A percentile compares a stretch with the other conserved stretches of the same genome.
Conservation (phyloP, 2,329 filamentous ascomycete species). For the Colletotrichum horii region DNA sequence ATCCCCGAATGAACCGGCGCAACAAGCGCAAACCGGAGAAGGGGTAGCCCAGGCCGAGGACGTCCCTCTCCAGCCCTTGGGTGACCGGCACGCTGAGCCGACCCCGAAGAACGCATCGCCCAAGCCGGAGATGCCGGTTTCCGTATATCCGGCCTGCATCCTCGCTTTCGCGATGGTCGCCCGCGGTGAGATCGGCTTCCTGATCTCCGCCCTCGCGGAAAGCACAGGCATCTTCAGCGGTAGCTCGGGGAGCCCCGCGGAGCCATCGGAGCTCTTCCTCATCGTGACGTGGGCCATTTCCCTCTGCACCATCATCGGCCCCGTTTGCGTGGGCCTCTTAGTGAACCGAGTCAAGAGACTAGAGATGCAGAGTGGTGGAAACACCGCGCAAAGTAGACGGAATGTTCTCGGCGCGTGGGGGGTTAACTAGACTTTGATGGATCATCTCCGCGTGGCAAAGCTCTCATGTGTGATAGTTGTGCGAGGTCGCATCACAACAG, state of each 20-base stretch:
- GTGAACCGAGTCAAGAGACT: conserved; percentile 46
- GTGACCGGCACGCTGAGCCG: conserved; percentile 20
- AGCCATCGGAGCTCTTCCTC: conserved; percentile 47
- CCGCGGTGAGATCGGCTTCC: conserved; percentile 79
- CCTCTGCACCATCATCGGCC: conserved; percentile 58
- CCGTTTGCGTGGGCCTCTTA: conserved; percentile 52
- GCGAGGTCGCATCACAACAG: neutral
- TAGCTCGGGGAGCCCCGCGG: conserved; percentile 26
- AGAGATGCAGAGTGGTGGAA: neutral
- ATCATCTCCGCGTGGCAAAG: neutral
- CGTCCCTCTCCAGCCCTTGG: neutral
- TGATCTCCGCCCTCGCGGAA: conserved; percentile 74
- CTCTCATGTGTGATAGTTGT: neutral
- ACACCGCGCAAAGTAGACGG: neutral
- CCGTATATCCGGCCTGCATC: conserved; percentile 70
- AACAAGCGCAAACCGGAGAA: neutral
- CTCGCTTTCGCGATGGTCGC: conserved; percentile 74
- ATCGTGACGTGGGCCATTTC: conserved; percentile 62
- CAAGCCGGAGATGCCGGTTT: conserved; percentile 54
- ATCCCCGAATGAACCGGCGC: neutral
- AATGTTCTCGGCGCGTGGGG: conserved; percentile 21
- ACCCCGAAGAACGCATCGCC: conserved; percentile 14
- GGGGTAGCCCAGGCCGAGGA: neutral
- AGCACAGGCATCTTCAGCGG: conserved; percentile 47
- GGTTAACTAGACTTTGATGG: neutral